Conservation (phyloP, 2,329 filamentous ascomycete species). For the Colletotrichum endophyticum region DNA sequence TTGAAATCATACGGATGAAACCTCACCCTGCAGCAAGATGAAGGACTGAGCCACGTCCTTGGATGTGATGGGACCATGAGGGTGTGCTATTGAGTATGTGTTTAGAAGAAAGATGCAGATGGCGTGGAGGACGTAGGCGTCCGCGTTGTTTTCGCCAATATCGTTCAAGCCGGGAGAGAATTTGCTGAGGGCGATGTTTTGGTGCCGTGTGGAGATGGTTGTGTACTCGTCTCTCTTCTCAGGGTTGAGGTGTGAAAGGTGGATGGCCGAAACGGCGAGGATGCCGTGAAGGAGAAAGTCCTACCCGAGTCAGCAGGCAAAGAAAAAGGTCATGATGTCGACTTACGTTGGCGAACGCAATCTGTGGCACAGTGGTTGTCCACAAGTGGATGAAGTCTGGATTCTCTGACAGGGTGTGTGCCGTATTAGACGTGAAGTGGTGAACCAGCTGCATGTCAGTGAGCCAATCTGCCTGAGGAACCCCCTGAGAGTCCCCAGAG, state of each 20-base stretch:
- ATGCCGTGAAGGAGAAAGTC: conserved; percentile 25
- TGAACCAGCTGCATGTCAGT: conserved; percentile 11
- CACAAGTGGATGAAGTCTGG: conserved; percentile 11
- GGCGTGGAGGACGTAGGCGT: conserved; percentile 24
- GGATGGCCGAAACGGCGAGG: conserved; percentile 22
- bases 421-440: conserved; percentile 9
- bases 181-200: conserved; percentile 18
- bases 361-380: conserved; percentile 12
- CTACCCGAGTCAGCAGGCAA: not conserved
- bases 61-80: not conserved
- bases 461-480: conserved; percentile 4
- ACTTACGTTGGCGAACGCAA: conserved; percentile 6
- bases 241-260: conserved; percentile 19
- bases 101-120: conserved; percentile 24
- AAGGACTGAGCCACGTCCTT: conserved; percentile 24
- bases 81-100: conserved; percentile 21
- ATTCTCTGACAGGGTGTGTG: conserved; percentile 9
- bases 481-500: not conserved
- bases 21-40: conserved; percentile 19
- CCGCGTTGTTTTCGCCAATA: conserved; percentile 21
- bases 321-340: fast-evolving
- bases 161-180: conserved; percentile 21
- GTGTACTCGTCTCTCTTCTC: conserved; percentile 14
- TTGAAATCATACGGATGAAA: not conserved
- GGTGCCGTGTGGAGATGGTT: conserved; percentile 21